phyloP scores from a whole-genome alignment of 176 grass and related monocot species.

The Phyllostachys edulis region DNA sequence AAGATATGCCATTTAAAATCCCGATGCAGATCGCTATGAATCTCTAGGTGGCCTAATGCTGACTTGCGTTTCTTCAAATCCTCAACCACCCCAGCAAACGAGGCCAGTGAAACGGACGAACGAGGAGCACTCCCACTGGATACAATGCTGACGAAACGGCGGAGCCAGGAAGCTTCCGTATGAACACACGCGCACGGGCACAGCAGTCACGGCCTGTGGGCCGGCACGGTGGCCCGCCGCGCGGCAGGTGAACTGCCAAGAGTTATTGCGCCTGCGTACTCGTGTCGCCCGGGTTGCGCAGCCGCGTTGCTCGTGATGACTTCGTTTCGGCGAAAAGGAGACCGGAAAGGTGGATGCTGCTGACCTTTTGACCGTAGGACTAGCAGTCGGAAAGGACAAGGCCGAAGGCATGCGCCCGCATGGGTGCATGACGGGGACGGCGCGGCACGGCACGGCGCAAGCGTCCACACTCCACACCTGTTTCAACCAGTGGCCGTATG shows the following conservation, averaged over 20 bases:
- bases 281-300: not conserved
- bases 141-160: not conserved
- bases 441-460: not conserved
- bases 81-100: not conserved
- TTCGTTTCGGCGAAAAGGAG: not conserved
- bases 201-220: not conserved
- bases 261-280: constrained; percentile 13
- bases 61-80: not conserved
- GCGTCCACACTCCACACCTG: not conserved
- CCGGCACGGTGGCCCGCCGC: no score
- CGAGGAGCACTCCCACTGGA: not conserved
- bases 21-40: not conserved
- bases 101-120: not conserved
- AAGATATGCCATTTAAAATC: no score
- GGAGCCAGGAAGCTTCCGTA: not conserved
- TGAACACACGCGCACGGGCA: not conserved
- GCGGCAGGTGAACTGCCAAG: no score
- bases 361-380: not conserved
- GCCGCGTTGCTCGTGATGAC: not conserved
- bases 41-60: not conserved
- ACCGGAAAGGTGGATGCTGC: constrained; percentile 27
- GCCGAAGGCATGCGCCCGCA: no score
- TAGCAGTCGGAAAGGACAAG: no score
- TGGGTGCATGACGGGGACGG: no score
- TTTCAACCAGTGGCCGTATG: not conserved